Percentiles rank a stretch among this genome's conserved stretches.
Evolutionary conservation across 345 rosid species (phyloP).

Genomic region (Populus ilicifolia): DNA sequence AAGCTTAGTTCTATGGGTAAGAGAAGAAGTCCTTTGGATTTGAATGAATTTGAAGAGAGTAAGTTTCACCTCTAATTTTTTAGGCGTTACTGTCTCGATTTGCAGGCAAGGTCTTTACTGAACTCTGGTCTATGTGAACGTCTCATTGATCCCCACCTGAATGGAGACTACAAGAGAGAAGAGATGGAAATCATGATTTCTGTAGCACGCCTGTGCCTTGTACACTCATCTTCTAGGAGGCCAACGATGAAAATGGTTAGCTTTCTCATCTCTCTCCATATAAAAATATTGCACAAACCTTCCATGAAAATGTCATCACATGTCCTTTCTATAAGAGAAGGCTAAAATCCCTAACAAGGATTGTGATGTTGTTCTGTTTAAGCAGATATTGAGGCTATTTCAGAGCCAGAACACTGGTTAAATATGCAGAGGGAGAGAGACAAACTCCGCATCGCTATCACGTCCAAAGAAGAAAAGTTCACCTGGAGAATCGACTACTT

Average conservation of each 20-base stretch:
- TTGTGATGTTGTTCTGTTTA: conserved; percentile 5
- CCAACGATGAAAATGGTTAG: conserved; percentile 35
- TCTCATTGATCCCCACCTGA: conserved; percentile 33
- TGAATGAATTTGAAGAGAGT: background rate
- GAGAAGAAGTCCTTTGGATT: background rate
- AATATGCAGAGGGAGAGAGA: conserved; percentile 26
- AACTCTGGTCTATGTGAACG: conserved; percentile 22
- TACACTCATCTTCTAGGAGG: conserved; percentile 35
- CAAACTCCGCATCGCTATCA: conserved; percentile 13
- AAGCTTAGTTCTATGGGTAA: conserved; percentile 44
- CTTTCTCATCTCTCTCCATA: background rate
- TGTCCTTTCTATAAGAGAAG: too few relatives aligned
- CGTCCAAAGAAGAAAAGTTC: conserved; percentile 17
- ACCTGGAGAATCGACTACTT: conserved; percentile 10
- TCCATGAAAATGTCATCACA: background rate
- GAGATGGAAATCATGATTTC: conserved; percentile 37
- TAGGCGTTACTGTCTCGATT: background rate
- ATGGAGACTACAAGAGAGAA: conserved; percentile 26
- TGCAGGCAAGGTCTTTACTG: conserved; percentile 36
- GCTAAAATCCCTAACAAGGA: background rate
- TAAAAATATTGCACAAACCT: background rate
- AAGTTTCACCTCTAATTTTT: background rate
- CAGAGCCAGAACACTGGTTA: conserved; percentile 26
- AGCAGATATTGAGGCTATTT: conserved; percentile 32
- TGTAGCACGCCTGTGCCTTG: conserved; percentile 32